A percentile compares a stretch with the other conserved stretches of the same genome.
Conservation (phyloP, 208 protist genomes). For the Trypanosoma rangeli region DNA sequence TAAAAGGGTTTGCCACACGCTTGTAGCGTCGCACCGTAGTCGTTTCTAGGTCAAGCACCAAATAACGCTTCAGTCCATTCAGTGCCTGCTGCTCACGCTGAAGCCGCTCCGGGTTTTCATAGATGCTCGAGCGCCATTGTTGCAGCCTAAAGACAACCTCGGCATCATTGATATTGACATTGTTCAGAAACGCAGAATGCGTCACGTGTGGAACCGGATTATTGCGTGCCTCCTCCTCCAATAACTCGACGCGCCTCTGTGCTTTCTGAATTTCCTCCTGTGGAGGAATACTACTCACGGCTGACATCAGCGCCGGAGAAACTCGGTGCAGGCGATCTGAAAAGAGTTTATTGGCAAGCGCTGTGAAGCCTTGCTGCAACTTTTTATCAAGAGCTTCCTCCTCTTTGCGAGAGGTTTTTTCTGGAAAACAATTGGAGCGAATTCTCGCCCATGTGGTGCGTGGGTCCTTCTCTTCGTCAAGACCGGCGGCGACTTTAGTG, state of each 20-base stretch:
- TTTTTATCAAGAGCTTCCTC: constrained; percentile 76
- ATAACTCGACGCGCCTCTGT: constrained; percentile 32
- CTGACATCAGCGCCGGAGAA: constrained; percentile 69
- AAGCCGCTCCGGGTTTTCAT: constrained; percentile 74
- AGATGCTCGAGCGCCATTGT: constrained; percentile 87
- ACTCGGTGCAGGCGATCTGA: constrained; percentile 83
- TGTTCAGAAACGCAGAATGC: constrained; percentile 80
- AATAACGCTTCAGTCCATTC: constrained; percentile 61
- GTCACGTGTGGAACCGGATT: constrained; percentile 72
- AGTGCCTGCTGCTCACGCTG: constrained; percentile 69
- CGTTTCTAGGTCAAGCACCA: constrained; percentile 90
- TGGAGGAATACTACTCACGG: constrained; percentile 72
- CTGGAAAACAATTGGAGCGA: constrained; percentile 71
- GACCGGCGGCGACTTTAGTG: constrained; percentile 54
- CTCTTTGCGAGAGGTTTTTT: constrained; percentile 41
- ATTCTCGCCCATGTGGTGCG: constrained; percentile 72
- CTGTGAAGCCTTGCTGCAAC: constrained; percentile 77
- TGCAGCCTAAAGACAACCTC: constrained; percentile 89
- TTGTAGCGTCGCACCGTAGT: constrained; percentile 89
- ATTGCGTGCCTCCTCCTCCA: constrained; percentile 44
- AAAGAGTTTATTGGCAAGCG: constrained; percentile 88
- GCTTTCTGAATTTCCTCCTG: constrained; percentile 46
- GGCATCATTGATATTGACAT: constrained; percentile 85
- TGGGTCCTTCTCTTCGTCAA: constrained; percentile 61
- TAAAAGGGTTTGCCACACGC: constrained; percentile 91